These are phyloP conservation scores for Penicillium herquei DNA, from an alignment of 495 filamentous ascomycete species.

Conservation along the genomic window DNA sequence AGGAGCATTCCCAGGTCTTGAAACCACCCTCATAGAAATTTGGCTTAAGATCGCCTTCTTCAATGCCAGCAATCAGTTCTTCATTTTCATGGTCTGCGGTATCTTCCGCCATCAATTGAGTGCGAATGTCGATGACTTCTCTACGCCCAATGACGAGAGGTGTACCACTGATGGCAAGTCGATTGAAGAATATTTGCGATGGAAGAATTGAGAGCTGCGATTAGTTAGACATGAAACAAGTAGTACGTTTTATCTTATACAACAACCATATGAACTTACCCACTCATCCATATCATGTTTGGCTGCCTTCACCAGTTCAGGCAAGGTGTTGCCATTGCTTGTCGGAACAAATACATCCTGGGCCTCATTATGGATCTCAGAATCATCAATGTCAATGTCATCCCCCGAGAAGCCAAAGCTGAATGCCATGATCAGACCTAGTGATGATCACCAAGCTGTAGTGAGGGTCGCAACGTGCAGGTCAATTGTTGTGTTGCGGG, in stretches of 20 bases:
- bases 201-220: slow-evolving; percentile 66
- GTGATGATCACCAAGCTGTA: not conserved
- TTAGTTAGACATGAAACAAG: slow-evolving; percentile 38
- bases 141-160: slow-evolving; percentile 67
- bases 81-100: slow-evolving; percentile 44
- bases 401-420: slow-evolving; percentile 82
- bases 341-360: slow-evolving; percentile 9
- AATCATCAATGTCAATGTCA: slow-evolving; percentile 70
- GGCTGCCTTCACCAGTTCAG: slow-evolving; percentile 33
- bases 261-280: slow-evolving; percentile 32
- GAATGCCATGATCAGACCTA: slow-evolving; percentile 46
- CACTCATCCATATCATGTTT: slow-evolving; percentile 46
- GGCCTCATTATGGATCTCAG: slow-evolving; percentile 28
- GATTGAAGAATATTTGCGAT: slow-evolving; percentile 73
- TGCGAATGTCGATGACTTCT: slow-evolving; percentile 88
- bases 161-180: slow-evolving; percentile 49
- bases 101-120: slow-evolving; percentile 92
- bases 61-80: slow-evolving; percentile 57
- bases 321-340: slow-evolving; percentile 19
- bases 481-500: too few relatives aligned
- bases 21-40: slow-evolving; percentile 97
- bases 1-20: slow-evolving; percentile 96
- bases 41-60: slow-evolving; percentile 80
- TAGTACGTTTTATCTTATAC: too few relatives aligned
- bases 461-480: too few relatives aligned